phyloP scores from a whole-genome alignment of 2,329 filamentous ascomycete genomes.

The Penicillium decumbens region DNA sequence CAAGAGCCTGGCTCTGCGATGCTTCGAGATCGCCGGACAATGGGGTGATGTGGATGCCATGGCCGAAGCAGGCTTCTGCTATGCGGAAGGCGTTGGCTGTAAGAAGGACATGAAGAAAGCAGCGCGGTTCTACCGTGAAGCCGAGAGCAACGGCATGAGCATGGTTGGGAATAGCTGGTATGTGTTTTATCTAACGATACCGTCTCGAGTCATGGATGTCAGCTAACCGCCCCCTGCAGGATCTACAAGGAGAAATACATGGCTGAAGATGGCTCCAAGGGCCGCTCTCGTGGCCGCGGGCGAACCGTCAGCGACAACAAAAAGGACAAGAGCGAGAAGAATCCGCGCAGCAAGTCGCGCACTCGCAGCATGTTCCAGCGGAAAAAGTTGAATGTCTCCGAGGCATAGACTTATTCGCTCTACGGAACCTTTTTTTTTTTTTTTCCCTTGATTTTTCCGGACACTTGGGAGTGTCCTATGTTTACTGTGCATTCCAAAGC shows the following conservation, averaged over 20 bases:
- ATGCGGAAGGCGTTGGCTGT: constrained; percentile 85
- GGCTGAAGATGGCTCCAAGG: constrained; percentile 55
- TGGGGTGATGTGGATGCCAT: constrained; percentile 96
- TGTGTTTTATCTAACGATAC: constrained; percentile 35
- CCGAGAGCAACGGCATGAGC: constrained; percentile 87
- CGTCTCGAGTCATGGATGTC: constrained; percentile 9
- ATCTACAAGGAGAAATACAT: constrained; percentile 94
- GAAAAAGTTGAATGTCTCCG: constrained; percentile 44
- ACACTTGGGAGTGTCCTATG: constrained; percentile 1
- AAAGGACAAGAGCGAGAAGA: constrained; percentile 68
- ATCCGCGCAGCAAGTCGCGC: constrained; percentile 69
- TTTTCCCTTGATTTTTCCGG: not conserved
- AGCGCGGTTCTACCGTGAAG: constrained; percentile 82
- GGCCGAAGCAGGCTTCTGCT: constrained; percentile 92
- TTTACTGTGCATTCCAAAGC: constrained; percentile 19
- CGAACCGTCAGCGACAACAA: constrained; percentile 50
- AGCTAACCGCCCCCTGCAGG: constrained; percentile 49
- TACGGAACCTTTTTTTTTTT: constrained; percentile 6
- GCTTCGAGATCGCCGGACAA: constrained; percentile 90
- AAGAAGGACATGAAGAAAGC: constrained; percentile 96
- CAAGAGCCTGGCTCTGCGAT: constrained; percentile 77
- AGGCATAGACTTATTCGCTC: constrained; percentile 21
- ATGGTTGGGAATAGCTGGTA: constrained; percentile 99
- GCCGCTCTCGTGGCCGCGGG: constrained; percentile 27
- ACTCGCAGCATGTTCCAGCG: constrained; percentile 68